phyloP scores from a whole-genome alignment of 1,284 basidiomycete genomes.

The Sporisorium reilianum region DNA sequence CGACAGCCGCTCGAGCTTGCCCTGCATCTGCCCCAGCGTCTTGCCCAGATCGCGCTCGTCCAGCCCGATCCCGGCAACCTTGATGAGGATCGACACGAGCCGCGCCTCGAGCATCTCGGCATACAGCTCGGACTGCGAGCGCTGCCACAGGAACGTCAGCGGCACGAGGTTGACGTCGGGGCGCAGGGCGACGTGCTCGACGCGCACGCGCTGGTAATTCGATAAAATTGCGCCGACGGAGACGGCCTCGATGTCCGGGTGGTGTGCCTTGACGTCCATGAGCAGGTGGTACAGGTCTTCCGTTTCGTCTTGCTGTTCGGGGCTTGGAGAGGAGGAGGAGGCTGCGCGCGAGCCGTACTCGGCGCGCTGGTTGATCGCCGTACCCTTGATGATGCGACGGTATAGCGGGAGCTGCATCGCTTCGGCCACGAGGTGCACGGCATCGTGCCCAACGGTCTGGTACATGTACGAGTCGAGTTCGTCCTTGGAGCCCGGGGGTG shows the following conservation, averaged over 20 bases:
- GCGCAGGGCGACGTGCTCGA: constrained; percentile 84
- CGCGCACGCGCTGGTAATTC: constrained; percentile 94
- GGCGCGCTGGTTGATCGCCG: constrained; percentile 81
- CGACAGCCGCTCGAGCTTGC: constrained; percentile 81
- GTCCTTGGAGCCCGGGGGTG: constrained; percentile 86
- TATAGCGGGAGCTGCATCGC: constrained; percentile 90
- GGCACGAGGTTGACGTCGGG: constrained; percentile 80
- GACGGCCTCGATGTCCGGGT: constrained; percentile 87
- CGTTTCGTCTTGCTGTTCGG: constrained; percentile 80
- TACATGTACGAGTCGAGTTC: constrained; percentile 99
- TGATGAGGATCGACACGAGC: constrained; percentile 88
- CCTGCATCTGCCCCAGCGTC: constrained; percentile 80
- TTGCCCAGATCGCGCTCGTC: constrained; percentile 81
- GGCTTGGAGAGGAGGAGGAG: constrained; percentile 2
- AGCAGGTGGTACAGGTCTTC: constrained; percentile 91
- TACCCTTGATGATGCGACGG: constrained; percentile 82
- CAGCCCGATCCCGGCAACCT: constrained; percentile 94
- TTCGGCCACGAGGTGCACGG: constrained; percentile 85
- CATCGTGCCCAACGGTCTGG: constrained; percentile 96
- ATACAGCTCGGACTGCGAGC: constrained; percentile 85
- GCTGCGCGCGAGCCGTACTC: constrained; percentile 79
- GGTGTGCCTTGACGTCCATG: constrained; percentile 75
- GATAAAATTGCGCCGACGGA: constrained; percentile 97
- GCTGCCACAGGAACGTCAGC: constrained; percentile 93
- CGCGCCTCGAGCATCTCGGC: constrained; percentile 86